Base-by-base conservation (phyloP, 1,139 yeast genomes). In the Meyerozyma elateridarum region DNA sequence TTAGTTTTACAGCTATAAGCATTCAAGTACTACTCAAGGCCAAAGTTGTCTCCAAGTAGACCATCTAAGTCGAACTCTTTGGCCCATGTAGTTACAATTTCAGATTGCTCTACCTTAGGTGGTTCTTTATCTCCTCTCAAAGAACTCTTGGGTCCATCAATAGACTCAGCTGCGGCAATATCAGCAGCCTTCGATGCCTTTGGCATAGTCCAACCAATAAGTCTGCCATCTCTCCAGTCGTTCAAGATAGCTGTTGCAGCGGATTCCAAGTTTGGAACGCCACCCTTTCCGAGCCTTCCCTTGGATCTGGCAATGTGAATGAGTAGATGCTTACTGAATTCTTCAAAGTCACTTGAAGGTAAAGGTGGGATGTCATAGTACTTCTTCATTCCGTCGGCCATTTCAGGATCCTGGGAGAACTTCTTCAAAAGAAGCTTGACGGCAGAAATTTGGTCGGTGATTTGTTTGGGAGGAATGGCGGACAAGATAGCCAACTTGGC, bases 201-300 rank as follows among this genome's bases (percentile, higher is more conserved):
- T 29, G 96, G 95, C 46, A 79, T 59, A 2, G 88, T 79, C 96
- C 96, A 91, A 29, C 97, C 96, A 35, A 81, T 61, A 46, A 91
- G 76, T 54, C 94, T 78, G 37, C 98, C 98, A 59, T 89, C 96
- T 62, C 96, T 80, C 97, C 97, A 93, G 61, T 91, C 99, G 46
- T 78, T 85, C 51, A 93, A 70, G 4, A 91, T 84, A 21, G 85
- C 70, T 48, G 75, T 59, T 25, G 95, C 96, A 8, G 98, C 95
- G 41, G 91, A 72, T 36, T 78, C 80, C 46, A 91, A 59, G 56
- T 91, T 88, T 33, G 98, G 96, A 36, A 91, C 62, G 51, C 98
- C 99, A 29, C 96, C 95, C 54, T 76, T 84, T 32, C 95, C 88
- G 43, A 91, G 70, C 57, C 97, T 76, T 35, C 99, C 99, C 59